Percentiles rank a stretch among this genome's conserved stretches.
Conservation (phyloP, 1,284 basidiomycete species). For the Apiotrichum mycotoxinovorans region DNA sequence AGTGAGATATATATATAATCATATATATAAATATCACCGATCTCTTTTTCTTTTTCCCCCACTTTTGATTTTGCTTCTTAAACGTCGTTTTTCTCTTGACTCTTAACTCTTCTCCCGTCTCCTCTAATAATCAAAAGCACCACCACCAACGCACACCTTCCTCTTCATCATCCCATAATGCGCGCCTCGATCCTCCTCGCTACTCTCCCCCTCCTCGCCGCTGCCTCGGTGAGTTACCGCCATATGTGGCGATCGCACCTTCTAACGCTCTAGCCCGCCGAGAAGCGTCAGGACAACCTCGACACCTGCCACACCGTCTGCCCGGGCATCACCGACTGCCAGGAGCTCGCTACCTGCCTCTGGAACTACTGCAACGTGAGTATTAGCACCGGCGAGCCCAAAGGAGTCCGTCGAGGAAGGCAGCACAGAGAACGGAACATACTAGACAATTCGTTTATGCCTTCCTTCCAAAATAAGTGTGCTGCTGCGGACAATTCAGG, state of each 20-base stretch:
- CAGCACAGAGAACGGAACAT: too few relatives aligned
- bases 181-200: slow-evolving; percentile 15
- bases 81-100: neutral
- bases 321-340: slow-evolving; percentile 5
- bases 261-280: neutral
- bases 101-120: neutral
- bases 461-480: too few relatives aligned
- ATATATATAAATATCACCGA: too few relatives aligned
- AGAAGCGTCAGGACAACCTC: slow-evolving; percentile 4
- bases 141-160: neutral
- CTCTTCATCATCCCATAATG: slow-evolving; percentile 18
- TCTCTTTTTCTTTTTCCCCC: too few relatives aligned
- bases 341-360: slow-evolving; percentile 12
- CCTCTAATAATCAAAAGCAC: neutral
- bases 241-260: neutral
- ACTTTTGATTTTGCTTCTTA: too few relatives aligned
- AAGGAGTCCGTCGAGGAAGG: too few relatives aligned
- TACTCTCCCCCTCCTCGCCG: slow-evolving; percentile 8
- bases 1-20: too few relatives aligned
- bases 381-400: neutral
- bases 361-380: slow-evolving; percentile 22
- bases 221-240: slow-evolving; percentile 6
- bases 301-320: slow-evolving; percentile 1
- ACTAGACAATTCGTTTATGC: neutral
- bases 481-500: too few relatives aligned